Base-by-base conservation (phyloP, 2,329 filamentous ascomycete species). In the Paraphaeosphaeria sporulosa region DNA sequence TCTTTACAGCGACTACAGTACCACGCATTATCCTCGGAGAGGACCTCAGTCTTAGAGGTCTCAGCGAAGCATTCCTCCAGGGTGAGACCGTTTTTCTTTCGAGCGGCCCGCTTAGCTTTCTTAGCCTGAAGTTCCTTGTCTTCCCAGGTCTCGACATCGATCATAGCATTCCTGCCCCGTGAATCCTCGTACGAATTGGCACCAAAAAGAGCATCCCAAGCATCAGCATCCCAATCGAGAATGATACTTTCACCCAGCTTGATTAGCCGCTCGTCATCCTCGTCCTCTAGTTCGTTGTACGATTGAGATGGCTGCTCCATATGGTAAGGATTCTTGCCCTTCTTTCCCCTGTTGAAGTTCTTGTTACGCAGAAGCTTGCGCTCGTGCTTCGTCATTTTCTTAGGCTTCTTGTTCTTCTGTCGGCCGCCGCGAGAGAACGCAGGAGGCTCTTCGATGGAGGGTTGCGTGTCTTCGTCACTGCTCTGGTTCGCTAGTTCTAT, bases 1-100 rank as follows among this genome's bases (percentile, higher is more conserved):
- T 97, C 92, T 77, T 98, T 98, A 84, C 95, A 99, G 32, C 93
- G 88, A 58, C 93, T 94, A 74, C 95, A 99, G 76, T 96, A 98
- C 95, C 95, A 99, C 61, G 93, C 94, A 75, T 99, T 96, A 73
- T 96, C 91, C 76, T 97, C 93, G 0, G 94, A 97, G 4, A 99
- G 83, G 15, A 97, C 89, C 78, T 99, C 95, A 61, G 94, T 91
- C 75, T 94, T 94, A 73, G 95, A 92, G 68, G 97, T 98, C 78
- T 98, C 95, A 60, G 94, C 90, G 57, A 99, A 86, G 74, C 95
- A 99, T 69, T 97, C 93, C 23, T 95, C 90, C 4, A 99, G 84
- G 0, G 89, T 89, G 65, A 97, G 89, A 30, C 95, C 95, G 56
- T 88, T 84, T 77, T 90, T 91, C 70, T 84, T 86, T 8, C 93